Percentiles rank a stretch among this genome's conserved stretches.
Evolutionary conservation across 345 rosid species (phyloP).

Genomic region (Acer saccharum): DNA sequence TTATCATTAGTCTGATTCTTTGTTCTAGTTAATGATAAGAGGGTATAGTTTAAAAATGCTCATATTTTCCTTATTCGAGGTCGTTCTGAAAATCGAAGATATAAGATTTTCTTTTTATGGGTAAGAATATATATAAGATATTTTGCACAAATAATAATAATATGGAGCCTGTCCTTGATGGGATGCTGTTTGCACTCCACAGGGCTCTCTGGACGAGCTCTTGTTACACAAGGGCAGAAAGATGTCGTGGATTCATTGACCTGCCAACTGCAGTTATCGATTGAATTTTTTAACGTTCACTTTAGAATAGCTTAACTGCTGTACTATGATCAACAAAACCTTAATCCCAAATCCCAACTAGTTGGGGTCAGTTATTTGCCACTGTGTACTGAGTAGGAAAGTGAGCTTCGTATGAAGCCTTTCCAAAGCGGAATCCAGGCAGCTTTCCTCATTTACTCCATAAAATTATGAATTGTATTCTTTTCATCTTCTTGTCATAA

Average conservation of each 20-base stretch:
- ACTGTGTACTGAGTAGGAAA: neutral
- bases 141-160: neutral
- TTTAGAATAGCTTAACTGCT: neutral
- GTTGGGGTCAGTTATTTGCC: neutral
- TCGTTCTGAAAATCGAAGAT: too few species aligned
- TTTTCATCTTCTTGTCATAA: conserved; percentile 7
- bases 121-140: too few species aligned
- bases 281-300: conserved; percentile 9
- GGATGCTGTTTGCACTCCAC: neutral
- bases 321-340: neutral
- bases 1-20: too few species aligned
- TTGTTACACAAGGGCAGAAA: neutral
- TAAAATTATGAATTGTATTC: neutral
- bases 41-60: too few species aligned
- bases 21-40: too few species aligned
- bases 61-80: too few species aligned
- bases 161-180: neutral
- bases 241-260: neutral
- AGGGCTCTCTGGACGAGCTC: neutral
- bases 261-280: neutral
- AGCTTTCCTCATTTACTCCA: neutral
- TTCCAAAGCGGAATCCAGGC: neutral
- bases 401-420: neutral
- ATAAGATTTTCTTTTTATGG: too few species aligned
- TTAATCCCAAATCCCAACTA: neutral